Evolutionary conservation across 495 filamentous ascomycete genomes (phyloP).

Genomic region (Hypomontagnella submonticulosa): DNA sequence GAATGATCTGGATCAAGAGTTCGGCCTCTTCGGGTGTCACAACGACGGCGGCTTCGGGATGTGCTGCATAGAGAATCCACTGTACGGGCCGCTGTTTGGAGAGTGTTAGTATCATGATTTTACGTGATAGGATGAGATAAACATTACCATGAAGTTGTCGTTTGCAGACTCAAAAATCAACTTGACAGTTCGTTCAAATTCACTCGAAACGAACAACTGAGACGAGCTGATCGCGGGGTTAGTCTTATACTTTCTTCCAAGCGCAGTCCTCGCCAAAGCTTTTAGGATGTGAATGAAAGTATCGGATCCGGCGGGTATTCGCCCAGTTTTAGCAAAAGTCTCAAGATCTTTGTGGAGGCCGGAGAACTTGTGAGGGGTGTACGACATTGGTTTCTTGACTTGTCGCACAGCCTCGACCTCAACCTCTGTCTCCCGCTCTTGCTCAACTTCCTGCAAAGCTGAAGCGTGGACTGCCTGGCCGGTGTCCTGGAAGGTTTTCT

Average conservation of each 20-base stretch:
- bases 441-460: constrained; percentile 64
- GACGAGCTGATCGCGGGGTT: constrained; percentile 29
- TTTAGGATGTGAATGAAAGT: constrained; percentile 36
- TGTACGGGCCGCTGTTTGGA: constrained; percentile 48
- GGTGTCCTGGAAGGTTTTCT: constrained; percentile 47
- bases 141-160: constrained; percentile 45
- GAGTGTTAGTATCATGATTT: constrained; percentile 12
- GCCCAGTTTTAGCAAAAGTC: constrained; percentile 43
- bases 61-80: constrained; percentile 48
- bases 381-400: constrained; percentile 50
- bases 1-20: constrained; percentile 55
- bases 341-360: constrained; percentile 47
- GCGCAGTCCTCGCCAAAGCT: constrained; percentile 34
- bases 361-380: constrained; percentile 43
- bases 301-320: constrained; percentile 40
- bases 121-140: not conserved
- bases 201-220: constrained; percentile 47
- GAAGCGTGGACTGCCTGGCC: constrained; percentile 52
- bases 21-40: constrained; percentile 68
- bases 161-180: constrained; percentile 35
- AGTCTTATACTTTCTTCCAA: constrained; percentile 48
- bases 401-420: constrained; percentile 63
- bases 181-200: constrained; percentile 49
- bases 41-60: constrained; percentile 54
- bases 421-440: constrained; percentile 59